phyloP scores from a whole-genome alignment of 2,329 filamentous ascomycete genomes.

The Volutella citrinella region DNA sequence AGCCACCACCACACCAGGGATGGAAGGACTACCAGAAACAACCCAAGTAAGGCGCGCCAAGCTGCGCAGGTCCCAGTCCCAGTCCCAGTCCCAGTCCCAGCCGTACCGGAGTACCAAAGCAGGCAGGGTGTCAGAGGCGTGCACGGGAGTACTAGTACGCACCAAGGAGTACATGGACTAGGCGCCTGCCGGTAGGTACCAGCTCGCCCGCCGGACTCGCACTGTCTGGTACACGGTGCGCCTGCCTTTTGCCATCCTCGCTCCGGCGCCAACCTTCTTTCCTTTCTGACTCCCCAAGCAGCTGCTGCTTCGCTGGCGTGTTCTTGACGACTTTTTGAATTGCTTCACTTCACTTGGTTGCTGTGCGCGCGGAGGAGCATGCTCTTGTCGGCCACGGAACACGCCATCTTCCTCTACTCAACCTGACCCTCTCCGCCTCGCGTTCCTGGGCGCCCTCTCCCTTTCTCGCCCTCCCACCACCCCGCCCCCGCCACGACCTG shows the following conservation, averaged over 20 bases:
- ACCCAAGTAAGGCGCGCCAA: too few relatives aligned
- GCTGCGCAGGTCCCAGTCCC: too few relatives aligned
- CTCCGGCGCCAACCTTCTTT: slow-evolving; percentile 19
- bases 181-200: too few relatives aligned
- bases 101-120: too few relatives aligned
- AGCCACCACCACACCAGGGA: too few relatives aligned
- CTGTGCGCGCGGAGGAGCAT: slow-evolving; percentile 25
- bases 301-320: slow-evolving; percentile 25
- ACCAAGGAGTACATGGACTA: too few relatives aligned
- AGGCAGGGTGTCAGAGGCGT: too few relatives aligned
- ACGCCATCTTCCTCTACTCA: slow-evolving; percentile 19
- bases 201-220: too few relatives aligned
- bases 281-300: slow-evolving; percentile 21
- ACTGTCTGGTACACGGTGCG: slow-evolving; percentile 13
- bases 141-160: too few relatives aligned
- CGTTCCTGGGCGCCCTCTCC: slow-evolving; percentile 11
- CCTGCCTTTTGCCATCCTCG: slow-evolving; percentile 17
- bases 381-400: slow-evolving; percentile 25
- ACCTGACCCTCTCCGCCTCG: slow-evolving; percentile 15
- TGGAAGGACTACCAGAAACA: too few relatives aligned
- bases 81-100: too few relatives aligned
- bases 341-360: slow-evolving; percentile 23
- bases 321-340: slow-evolving; percentile 27
- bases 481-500: slow-evolving; percentile 16
- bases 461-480: slow-evolving; percentile 17